Percentiles rank a stretch among this genome's conserved stretches.
Conservation (phyloP, 2,329 filamentous ascomycete genomes). For the Phoma sp. region DNA sequence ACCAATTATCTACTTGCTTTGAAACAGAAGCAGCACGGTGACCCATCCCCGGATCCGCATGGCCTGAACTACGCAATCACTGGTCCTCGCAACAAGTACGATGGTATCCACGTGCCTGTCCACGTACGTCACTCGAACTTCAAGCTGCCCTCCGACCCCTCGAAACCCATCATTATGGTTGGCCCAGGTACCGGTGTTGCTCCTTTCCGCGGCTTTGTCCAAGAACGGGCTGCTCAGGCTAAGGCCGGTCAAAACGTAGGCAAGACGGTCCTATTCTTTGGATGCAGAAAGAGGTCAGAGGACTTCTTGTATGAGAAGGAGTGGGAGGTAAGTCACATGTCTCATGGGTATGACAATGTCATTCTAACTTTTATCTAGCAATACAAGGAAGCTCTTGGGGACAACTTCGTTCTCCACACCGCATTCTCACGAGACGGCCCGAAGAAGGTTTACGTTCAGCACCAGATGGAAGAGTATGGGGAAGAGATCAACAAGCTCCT, state of each 20-base stretch:
- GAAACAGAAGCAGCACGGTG: slow-evolving; percentile 95
- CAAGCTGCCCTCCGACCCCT: slow-evolving; percentile 94
- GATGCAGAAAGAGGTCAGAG: slow-evolving; percentile 84
- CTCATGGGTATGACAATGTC: neutral
- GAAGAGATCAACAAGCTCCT: slow-evolving; percentile 87
- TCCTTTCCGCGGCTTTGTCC: slow-evolving; percentile 93
- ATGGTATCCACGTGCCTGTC: slow-evolving; percentile 91
- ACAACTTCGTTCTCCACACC: slow-evolving; percentile 87
- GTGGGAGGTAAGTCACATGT: slow-evolving; percentile 75
- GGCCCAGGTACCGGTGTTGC: slow-evolving; percentile 96
- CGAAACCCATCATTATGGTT: slow-evolving; percentile 93
- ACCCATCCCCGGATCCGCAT: slow-evolving; percentile 79
- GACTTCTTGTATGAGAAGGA: slow-evolving; percentile 93
- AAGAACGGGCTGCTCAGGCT: slow-evolving; percentile 86
- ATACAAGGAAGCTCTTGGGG: slow-evolving; percentile 81
- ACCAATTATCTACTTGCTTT: slow-evolving; percentile 96
- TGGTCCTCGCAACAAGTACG: slow-evolving; percentile 95
- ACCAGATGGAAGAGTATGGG: slow-evolving; percentile 82
- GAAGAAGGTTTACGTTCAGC: slow-evolving; percentile 96
- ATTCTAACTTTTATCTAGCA: slow-evolving; percentile 60
- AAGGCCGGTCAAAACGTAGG: slow-evolving; percentile 82
- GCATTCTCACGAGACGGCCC: slow-evolving; percentile 90
- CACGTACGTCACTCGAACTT: slow-evolving; percentile 99
- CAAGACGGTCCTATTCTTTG: slow-evolving; percentile 90
- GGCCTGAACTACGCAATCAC: slow-evolving; percentile 84